Percentiles rank a stretch among this genome's conserved stretches.
Conservation (phyloP, 1,139 yeast species). For the Debaryomyces coudertii region DNA sequence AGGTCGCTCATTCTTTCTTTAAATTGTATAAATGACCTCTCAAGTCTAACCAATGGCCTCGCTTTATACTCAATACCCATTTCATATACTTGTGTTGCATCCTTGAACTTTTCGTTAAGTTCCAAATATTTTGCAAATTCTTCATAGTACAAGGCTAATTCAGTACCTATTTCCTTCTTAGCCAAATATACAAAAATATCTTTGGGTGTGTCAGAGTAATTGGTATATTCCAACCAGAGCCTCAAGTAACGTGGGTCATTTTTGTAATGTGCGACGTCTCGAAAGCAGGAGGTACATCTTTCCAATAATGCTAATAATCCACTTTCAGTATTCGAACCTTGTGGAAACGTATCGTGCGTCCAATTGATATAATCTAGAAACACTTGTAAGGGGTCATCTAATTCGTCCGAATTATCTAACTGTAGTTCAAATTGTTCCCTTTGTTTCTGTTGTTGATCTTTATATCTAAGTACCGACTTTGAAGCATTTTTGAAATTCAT, state of each 20-base stretch:
- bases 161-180: constrained; percentile 71
- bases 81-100: constrained; percentile 66
- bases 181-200: constrained; percentile 76
- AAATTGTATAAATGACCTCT: constrained; percentile 53
- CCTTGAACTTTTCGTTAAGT: constrained; percentile 48
- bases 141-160: constrained; percentile 74
- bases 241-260: constrained; percentile 81
- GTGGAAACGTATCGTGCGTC: constrained; percentile 68
- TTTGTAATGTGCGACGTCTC: constrained; percentile 66
- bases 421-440: constrained; percentile 48
- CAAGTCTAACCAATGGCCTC: constrained; percentile 62
- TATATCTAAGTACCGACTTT: constrained; percentile 23
- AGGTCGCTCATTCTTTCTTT: constrained; percentile 10
- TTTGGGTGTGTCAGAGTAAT: constrained; percentile 68
- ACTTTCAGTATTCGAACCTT: constrained; percentile 67
- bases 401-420: constrained; percentile 52
- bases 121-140: constrained; percentile 76
- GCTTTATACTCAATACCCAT: constrained; percentile 66
- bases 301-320: constrained; percentile 71
- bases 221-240: constrained; percentile 79
- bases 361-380: constrained; percentile 74
- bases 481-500: constrained; percentile 37
- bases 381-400: constrained; percentile 82
- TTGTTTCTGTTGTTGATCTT: constrained; percentile 33
- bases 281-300: constrained; percentile 69